Base-by-base conservation (phyloP, 495 filamentous ascomycete genomes). In the Penicillium crystallinum region DNA sequence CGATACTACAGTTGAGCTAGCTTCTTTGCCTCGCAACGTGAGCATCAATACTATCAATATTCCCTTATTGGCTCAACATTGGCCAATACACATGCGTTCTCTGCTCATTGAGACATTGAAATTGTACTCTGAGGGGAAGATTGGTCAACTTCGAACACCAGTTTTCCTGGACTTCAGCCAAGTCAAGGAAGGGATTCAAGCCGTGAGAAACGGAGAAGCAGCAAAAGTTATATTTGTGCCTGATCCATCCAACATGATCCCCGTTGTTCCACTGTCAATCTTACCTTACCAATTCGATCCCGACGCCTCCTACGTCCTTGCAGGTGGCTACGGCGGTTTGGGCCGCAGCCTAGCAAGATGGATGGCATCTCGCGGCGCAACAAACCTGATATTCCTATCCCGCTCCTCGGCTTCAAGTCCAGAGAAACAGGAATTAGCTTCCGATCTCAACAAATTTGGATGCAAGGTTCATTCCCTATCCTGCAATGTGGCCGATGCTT, bases 311-410 rank as follows among this genome's bases (percentile, higher is more conserved):
- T 65, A 65, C 21, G 23, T 65, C 40, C 62, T 65, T 39, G 63
- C 69, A 3, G 75, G 75, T 19, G 73, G 75, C 1, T 59, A 76
- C 12, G 74, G 73, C 19, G 72, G 70, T 1, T 25, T 74, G 3
- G 74, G 75, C 7, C 64, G 70, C 5, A 67, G 58, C 30, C 33
- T 74, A 14, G 57, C 69, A 7, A 53, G 52, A 6, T 77, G 72
- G 72, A 71, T 78, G 66, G 63, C 59, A 6, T 45, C 49, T 12
- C 55, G 54, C 0, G 70, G 71, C 11, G 74, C 70, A 6, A 57
- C 22, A 19, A 48, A 14, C 59, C 47, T 42, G 9, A 60, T 75
- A 46, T 55, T 75, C 22, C 35, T 59, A 6, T 61, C 64, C 29
- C 49, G 64, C 25, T 49, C 67, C 34, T 23, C 31, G 2, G 11